Conservation (phyloP, 768 basidiomycete genomes). For the Suillus occidentalis region DNA sequence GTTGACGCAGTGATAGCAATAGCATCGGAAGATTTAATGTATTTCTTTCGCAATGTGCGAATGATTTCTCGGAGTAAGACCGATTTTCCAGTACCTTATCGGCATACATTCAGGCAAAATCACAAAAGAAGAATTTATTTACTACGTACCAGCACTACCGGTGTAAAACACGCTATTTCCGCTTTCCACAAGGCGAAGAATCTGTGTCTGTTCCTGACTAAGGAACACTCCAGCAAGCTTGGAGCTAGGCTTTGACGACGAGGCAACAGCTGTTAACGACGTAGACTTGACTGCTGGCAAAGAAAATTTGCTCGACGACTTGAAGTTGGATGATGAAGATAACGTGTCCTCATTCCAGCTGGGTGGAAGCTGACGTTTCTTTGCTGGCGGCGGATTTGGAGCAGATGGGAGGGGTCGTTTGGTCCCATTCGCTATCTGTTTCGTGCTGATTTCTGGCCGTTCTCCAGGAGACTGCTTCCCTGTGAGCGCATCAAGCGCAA, state of each 20-base stretch:
- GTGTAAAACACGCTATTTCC: constrained; percentile 90
- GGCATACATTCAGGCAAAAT: constrained; percentile 19
- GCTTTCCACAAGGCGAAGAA: constrained; percentile 73
- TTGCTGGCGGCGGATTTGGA: constrained; percentile 32
- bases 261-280: constrained; percentile 8
- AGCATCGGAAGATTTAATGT: constrained; percentile 57
- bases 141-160: constrained; percentile 84
- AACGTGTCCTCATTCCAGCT: constrained; percentile 44
- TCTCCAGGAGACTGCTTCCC: constrained; percentile 24
- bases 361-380: constrained; percentile 58
- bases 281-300: constrained; percentile 13
- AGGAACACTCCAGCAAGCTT: constrained; percentile 53
- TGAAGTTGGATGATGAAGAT: constrained; percentile 37
- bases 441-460: constrained; percentile 15
- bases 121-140: constrained; percentile 3
- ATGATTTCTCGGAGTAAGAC: constrained; percentile 93
- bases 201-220: constrained; percentile 84
- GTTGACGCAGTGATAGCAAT: constrained; percentile 96
- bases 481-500: constrained; percentile 48
- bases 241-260: constrained; percentile 12
- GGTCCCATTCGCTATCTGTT: constrained; percentile 25
- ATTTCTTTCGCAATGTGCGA: constrained; percentile 58
- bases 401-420: constrained; percentile 33
- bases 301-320: constrained; percentile 16
- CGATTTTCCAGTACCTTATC: constrained; percentile 91